Evolutionary conservation across 2,329 filamentous ascomycete genomes (phyloP).

Genomic region (Colletotrichum destructivum): DNA sequence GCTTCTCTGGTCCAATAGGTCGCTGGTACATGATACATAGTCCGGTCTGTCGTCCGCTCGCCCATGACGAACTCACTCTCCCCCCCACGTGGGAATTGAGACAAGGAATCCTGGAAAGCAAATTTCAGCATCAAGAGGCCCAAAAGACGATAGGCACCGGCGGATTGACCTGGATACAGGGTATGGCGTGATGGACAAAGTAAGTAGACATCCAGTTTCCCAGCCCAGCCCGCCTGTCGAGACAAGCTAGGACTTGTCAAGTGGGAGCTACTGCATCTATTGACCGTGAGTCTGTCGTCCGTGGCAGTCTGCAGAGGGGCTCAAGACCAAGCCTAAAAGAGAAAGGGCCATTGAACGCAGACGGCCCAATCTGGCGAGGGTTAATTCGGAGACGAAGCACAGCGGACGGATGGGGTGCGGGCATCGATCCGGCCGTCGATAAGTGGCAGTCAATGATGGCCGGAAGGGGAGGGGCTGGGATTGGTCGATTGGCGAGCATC

Average conservation of each 20-base stretch:
- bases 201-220: not conserved
- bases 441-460: constrained; percentile 18
- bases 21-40: constrained; percentile 1
- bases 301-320: not conserved
- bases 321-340: constrained; percentile 15
- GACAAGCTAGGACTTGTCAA: constrained; percentile 10
- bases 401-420: constrained; percentile 31
- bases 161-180: constrained; percentile 8
- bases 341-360: constrained; percentile 9
- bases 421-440: constrained; percentile 25
- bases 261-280: not conserved
- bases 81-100: constrained; percentile 23
- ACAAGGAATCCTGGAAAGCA: constrained; percentile 17
- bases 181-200: constrained; percentile 7
- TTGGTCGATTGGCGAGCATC: constrained; percentile 23
- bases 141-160: not conserved
- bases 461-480: constrained; percentile 25
- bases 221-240: not conserved
- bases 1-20: not conserved
- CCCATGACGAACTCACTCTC: not conserved
- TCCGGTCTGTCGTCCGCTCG: not conserved
- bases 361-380: constrained; percentile 13
- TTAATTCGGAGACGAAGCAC: constrained; percentile 15
- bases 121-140: constrained; percentile 8
- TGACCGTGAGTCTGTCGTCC: too few species aligned